Percentiles rank a stretch among this genome's conserved stretches.
phyloP scores from a whole-genome alignment of 2,329 filamentous ascomycete genomes.

The Bipolaris bicolor region DNA sequence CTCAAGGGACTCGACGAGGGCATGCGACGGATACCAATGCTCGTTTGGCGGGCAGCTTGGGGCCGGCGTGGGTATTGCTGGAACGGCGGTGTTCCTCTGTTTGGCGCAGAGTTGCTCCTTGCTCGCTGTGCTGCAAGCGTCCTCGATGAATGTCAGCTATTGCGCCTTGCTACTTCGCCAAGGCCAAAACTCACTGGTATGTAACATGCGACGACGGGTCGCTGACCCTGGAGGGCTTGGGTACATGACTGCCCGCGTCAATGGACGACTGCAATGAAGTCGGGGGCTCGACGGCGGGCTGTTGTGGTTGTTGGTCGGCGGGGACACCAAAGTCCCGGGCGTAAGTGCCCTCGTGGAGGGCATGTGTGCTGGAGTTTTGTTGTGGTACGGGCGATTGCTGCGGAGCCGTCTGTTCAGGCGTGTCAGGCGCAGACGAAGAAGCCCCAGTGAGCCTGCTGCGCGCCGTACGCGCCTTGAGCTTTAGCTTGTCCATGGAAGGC shows the following conservation, averaged over 20 bases:
- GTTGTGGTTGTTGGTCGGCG: conserved; percentile 22
- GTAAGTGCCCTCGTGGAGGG: conserved; percentile 42
- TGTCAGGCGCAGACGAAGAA: conserved; percentile 35
- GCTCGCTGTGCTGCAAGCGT: conserved; percentile 24
- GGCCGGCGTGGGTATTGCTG: conserved; percentile 37
- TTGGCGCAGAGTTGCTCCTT: conserved; percentile 39
- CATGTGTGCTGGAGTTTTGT: conserved; percentile 42
- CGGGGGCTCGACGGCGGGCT: conserved; percentile 38
- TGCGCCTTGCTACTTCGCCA: conserved; percentile 6
- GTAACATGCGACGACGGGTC: conserved; percentile 24
- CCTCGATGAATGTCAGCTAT: conserved; percentile 25
- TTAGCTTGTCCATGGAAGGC: conserved; percentile 42
- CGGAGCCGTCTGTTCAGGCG: conserved; percentile 36
- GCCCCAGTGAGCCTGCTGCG: conserved; percentile 41
- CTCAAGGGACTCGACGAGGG: conserved; percentile 35
- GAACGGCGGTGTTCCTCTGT: conserved; percentile 17
- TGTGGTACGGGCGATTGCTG: conserved; percentile 38
- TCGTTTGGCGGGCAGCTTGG: conserved; percentile 39
- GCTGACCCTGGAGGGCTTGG: conserved; percentile 31
- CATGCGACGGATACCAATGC: conserved; percentile 46
- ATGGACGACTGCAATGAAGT: conserved; percentile 46
- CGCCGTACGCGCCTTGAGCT: conserved; percentile 42
- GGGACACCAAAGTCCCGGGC: conserved; percentile 44
- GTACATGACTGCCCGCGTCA: conserved; percentile 42
- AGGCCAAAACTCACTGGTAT: conserved; percentile 26